Base-by-base conservation (phyloP, 352 stramenopile species). In the Pythium chondricola region DNA sequence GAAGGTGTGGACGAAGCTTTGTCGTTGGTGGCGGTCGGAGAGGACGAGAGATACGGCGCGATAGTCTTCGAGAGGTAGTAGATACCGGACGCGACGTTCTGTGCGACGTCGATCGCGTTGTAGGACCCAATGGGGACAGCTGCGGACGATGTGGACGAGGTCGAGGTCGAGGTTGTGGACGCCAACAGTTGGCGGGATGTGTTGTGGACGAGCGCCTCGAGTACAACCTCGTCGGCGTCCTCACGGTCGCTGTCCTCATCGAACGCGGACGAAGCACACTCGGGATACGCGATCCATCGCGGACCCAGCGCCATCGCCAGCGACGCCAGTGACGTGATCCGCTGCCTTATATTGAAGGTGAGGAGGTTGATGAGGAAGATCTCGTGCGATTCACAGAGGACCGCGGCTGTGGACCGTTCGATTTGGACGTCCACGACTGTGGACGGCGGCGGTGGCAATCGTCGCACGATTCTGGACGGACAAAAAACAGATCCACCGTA, bases 41-140 rank as follows among this genome's bases (percentile, higher is more conserved):
- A 87, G 8, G 79, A 85, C 7, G 74, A 73, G 17, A 91, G 44
- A 42, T 88, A 91, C 31, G 80, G 80, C 17, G 76, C 78, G 31
- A 92, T 82, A 21, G 77, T 86, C 14, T 92, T 75, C 17, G 77
- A 87, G 13, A 93, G 56, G 40, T 85, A 93, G 61, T 93, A 95
- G 16, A 95, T 57, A 3, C 82, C 80, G 0, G 80, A 92, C 2
- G 84, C 84, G n/a, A 95, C 74, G 47, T 90, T 90, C 64, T 95
- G 83, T 5, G 84, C 84, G 6, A 92, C 78, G 48, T 92, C 78
- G 25, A 91, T 85, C 6, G 76, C 80, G 16, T 73, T 80, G 56
- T 83, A 85, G 13, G 58, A 55, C 10, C 70, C 56, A n/a, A 73
- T 52, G 1, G 48, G 57, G 4, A 49, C 47, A 2, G 45, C 46